phyloP scores from a whole-genome alignment of 495 filamentous ascomycete genomes.

The Alectoria sarmentosa region DNA sequence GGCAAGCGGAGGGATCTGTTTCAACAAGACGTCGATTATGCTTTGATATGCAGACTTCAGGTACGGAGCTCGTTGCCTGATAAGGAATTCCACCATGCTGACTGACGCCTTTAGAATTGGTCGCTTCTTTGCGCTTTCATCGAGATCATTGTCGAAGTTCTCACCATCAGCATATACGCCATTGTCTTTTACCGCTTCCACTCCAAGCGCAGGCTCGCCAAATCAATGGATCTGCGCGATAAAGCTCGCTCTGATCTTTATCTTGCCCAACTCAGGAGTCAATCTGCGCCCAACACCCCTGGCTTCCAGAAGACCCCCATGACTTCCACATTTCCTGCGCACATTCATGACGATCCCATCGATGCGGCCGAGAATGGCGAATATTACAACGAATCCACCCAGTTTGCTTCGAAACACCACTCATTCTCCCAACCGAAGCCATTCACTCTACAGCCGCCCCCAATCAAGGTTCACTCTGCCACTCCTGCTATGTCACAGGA shows the following conservation, averaged over 20 bases:
- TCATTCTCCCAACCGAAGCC: slow-evolving; percentile 44
- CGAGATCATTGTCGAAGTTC: slow-evolving; percentile 86
- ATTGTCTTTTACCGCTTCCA: slow-evolving; percentile 95
- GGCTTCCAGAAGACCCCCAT: slow-evolving; percentile 62
- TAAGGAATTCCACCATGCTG: slow-evolving; percentile 18
- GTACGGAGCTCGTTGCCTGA: slow-evolving; percentile 40
- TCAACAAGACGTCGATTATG: slow-evolving; percentile 72
- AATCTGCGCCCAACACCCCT: slow-evolving; percentile 92
- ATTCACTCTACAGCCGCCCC: slow-evolving; percentile 81
- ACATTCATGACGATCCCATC: slow-evolving; percentile 39
- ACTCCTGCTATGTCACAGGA: slow-evolving; percentile 59
- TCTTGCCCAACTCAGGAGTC: slow-evolving; percentile 84
- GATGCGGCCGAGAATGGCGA: slow-evolving; percentile 53
- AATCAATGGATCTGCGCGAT: slow-evolving; percentile 94
- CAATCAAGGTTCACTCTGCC: slow-evolving; percentile 65
- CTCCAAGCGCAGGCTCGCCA: slow-evolving; percentile 87
- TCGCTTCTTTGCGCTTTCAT: slow-evolving; percentile 93
- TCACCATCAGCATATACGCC: slow-evolving; percentile 87
- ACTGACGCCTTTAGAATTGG: slow-evolving; percentile 63
- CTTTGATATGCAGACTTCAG: slow-evolving; percentile 90
- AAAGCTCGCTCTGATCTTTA: slow-evolving; percentile 89
- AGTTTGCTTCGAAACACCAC: slow-evolving; percentile 39
- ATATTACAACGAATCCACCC: slow-evolving; percentile 38
- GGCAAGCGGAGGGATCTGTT: slow-evolving; percentile 74
- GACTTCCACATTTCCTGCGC: slow-evolving; percentile 36